A percentile compares a stretch with the other conserved stretches of the same genome.
These are phyloP conservation scores for Aureobasidium sp. DNA, from an alignment of 2,329 filamentous ascomycete genomes.

Conservation along the genomic window DNA sequence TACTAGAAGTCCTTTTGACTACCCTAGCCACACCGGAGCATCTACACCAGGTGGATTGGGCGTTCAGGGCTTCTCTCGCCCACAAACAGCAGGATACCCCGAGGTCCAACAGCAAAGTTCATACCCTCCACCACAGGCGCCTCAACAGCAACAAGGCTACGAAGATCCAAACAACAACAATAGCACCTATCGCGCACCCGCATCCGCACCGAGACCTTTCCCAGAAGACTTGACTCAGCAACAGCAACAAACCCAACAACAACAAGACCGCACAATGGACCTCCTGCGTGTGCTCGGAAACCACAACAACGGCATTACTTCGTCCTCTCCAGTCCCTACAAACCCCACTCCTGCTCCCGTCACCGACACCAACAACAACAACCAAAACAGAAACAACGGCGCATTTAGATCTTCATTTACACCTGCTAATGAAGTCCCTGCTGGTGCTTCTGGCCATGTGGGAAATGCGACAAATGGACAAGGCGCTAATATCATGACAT, in stretches of 20 bases:
- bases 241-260: neutral
- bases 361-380: neutral
- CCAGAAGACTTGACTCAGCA: neutral
- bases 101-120: neutral
- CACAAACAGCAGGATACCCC: neutral
- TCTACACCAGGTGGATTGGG: neutral
- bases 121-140: neutral
- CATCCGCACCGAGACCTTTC: neutral
- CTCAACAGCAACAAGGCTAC: neutral
- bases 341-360: neutral
- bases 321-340: neutral
- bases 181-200: neutral
- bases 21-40: neutral
- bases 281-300: neutral
- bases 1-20: neutral
- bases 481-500: neutral
- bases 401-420: neutral
- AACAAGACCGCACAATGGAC: constrained; percentile 8
- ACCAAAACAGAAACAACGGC: constrained; percentile 5
- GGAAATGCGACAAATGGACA: neutral
- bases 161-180: neutral
- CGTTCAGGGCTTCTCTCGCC: neutral
- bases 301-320: neutral
- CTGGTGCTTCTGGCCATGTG: neutral
- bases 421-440: neutral